Percentiles rank a stretch among this genome's conserved stretches.
Evolutionary conservation across 192 early-diverging fungal species (phyloP).

Genomic region (Physocladia obscura): DNA sequence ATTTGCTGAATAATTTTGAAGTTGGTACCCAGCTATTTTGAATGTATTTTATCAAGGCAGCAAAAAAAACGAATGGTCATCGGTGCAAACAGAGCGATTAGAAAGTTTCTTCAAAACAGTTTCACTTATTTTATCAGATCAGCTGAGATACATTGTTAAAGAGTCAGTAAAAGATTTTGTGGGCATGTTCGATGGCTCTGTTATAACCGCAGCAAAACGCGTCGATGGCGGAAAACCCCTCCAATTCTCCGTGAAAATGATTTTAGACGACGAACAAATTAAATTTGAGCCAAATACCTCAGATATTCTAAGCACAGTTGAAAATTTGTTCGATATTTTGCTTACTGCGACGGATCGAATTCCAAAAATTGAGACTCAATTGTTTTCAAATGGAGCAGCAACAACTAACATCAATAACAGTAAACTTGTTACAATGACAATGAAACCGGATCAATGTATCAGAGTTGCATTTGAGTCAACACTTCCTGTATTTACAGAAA

Average conservation of each 20-base stretch:
- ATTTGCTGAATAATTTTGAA: no score
- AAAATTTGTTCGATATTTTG: slow-evolving; percentile 46
- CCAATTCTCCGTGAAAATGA: slow-evolving; percentile 36
- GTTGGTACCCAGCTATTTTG: slow-evolving; percentile 64
- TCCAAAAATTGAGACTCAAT: slow-evolving; percentile 58
- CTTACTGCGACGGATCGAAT: slow-evolving; percentile 50
- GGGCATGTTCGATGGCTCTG: slow-evolving; percentile 45
- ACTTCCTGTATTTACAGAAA: slow-evolving; percentile 45
- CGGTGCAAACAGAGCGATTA: slow-evolving; percentile 51
- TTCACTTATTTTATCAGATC: slow-evolving; percentile 50
- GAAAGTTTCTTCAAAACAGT: slow-evolving; percentile 56
- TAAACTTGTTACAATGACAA: slow-evolving; percentile 36
- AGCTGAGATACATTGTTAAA: slow-evolving; percentile 50
- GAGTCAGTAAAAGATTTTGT: slow-evolving; percentile 52
- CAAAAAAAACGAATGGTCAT: slow-evolving; percentile 57
- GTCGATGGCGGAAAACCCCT: slow-evolving; percentile 39
- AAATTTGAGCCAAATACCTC: slow-evolving; percentile 45
- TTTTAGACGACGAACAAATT: slow-evolving; percentile 49
- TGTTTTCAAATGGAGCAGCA: slow-evolving; percentile 48
- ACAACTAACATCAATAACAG: slow-evolving; percentile 35
- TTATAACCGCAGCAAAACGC: slow-evolving; percentile 13
- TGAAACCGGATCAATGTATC: slow-evolving; percentile 57
- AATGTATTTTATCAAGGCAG: slow-evolving; percentile 63
- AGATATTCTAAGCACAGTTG: slow-evolving; percentile 50
- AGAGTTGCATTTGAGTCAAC: slow-evolving; percentile 56